Evolutionary conservation across 176 grass and related monocot species (phyloP), one percentile per base, ranked within the genome.

Genomic region (Zizania latifolia): DNA sequence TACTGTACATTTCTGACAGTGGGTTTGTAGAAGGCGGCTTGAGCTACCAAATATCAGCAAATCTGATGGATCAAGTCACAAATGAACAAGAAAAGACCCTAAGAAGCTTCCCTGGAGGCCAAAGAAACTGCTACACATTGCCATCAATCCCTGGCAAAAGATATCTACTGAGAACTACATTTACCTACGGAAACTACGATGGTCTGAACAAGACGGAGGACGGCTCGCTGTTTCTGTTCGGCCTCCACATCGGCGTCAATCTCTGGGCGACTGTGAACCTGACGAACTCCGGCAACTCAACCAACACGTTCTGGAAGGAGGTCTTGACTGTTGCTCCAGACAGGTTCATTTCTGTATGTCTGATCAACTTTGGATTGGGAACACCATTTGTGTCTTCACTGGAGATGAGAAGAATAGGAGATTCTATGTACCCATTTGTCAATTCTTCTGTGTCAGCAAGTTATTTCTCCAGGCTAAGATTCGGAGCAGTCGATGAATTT

Each of bases 191-290:
- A 7, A 63, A 76, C 29, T 76, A 76, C 0, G 74, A 76, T 7
- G 3, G 40, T 1, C 27, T 61, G 19, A 76, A 76, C 58, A 62
- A 23, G 26, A 10, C 33, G 0, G 0, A 0, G 24, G 17, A 53
- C 0, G 24, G 62, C 4, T 55, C 48, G 1, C 4, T n/a, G 0
- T 77, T 77, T 13, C 10, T 79, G 16, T 79, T 68, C 23, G 76
- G 24, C 2, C 48, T 79, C 63, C 63, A 79, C 19, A 57, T 79
- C 2, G 76, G 76, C 24, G 63, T 68, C 34, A 79, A 79, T n/a
- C 23, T 68, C 26, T 79, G 76, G 76, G 14, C 4, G 22, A 4
- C 0, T 5, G 35, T 68, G 17, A 79, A 79, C 63, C 10, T 79
- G 17, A 68, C 76, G 43, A 8, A 55, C 1, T 3, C 27, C 0